Conservation (phyloP, 75 land plant genomes). For the Pinus taeda region DNA sequence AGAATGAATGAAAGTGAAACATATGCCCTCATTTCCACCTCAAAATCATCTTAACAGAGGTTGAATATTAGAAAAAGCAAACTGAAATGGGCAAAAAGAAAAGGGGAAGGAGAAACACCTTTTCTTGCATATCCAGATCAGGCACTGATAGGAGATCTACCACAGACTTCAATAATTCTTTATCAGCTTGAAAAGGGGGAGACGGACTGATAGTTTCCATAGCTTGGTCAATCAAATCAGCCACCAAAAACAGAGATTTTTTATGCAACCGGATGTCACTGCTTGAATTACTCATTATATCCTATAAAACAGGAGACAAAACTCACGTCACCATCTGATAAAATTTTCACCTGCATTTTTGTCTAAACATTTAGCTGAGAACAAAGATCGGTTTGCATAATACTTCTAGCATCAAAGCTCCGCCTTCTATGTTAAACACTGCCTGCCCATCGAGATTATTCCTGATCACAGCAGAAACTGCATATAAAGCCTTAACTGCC, state of each 20-base stretch:
- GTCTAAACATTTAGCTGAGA: neutral
- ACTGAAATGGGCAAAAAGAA: neutral
- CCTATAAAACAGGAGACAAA: conserved; percentile 36
- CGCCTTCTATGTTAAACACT: conserved; percentile 61
- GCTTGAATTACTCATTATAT: conserved; percentile 55
- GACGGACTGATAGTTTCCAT: conserved; percentile 27
- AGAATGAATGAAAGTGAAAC: too few relatives aligned
- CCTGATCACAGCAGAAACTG: conserved; percentile 82
- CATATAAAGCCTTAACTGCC: conserved; percentile 90
- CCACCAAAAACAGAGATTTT: conserved; percentile 72
- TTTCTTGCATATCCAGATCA: conserved; percentile 94
- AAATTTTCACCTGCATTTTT: neutral
- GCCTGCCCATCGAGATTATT: conserved; percentile 74
- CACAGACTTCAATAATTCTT: conserved; percentile 60
- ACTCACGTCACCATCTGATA: neutral
- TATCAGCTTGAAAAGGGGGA: conserved; percentile 24
- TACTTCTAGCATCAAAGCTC: conserved; percentile 74
- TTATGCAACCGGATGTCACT: conserved; percentile 61
- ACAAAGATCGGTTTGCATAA: neutral
- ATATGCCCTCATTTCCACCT: too few relatives aligned
- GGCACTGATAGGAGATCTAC: conserved; percentile 53
- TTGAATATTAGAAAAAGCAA: too few relatives aligned
- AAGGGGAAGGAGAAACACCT: conserved; percentile 31
- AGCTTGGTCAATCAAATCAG: conserved; percentile 64
- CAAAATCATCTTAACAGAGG: too few relatives aligned